Conservation (phyloP, 2,329 filamentous ascomycete genomes). For the Phialophora verrucosa region DNA sequence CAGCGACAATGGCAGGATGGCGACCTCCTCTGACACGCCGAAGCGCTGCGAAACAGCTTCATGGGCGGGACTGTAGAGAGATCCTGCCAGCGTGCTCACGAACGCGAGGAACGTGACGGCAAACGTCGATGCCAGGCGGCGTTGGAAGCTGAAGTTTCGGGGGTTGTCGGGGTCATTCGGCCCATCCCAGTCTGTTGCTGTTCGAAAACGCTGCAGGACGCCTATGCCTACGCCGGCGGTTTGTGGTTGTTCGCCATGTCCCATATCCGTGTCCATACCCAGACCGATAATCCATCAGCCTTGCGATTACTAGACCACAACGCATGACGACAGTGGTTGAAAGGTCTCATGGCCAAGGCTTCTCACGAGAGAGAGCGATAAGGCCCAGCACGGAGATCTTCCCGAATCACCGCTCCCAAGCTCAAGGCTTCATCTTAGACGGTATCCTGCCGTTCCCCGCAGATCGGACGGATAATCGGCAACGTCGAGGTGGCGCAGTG, state of each 20-base stretch:
- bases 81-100: slow-evolving; percentile 36
- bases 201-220: slow-evolving; percentile 12
- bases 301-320: neutral
- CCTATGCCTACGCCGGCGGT: neutral
- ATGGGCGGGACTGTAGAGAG: slow-evolving; percentile 49
- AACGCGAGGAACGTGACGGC: slow-evolving; percentile 35
- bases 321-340: neutral
- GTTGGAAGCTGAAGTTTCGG: slow-evolving; percentile 35
- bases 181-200: slow-evolving; percentile 33
- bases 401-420: neutral
- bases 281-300: neutral
- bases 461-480: slow-evolving; percentile 18
- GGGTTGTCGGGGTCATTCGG: slow-evolving; percentile 37
- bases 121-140: slow-evolving; percentile 32
- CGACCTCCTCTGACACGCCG: slow-evolving; percentile 37
- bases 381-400: slow-evolving; percentile 5
- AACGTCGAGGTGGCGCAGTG: neutral
- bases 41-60: slow-evolving; percentile 59
- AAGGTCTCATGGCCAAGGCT: neutral
- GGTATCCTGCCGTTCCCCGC: slow-evolving; percentile 6
- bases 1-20: slow-evolving; percentile 46
- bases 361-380: neutral
- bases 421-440: neutral
- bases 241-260: neutral
- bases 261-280: slow-evolving; percentile 8